A percentile compares a stretch with the other conserved stretches of the same genome.
Conservation (phyloP, 495 filamentous ascomycete genomes). For the Penicillium daleae region DNA sequence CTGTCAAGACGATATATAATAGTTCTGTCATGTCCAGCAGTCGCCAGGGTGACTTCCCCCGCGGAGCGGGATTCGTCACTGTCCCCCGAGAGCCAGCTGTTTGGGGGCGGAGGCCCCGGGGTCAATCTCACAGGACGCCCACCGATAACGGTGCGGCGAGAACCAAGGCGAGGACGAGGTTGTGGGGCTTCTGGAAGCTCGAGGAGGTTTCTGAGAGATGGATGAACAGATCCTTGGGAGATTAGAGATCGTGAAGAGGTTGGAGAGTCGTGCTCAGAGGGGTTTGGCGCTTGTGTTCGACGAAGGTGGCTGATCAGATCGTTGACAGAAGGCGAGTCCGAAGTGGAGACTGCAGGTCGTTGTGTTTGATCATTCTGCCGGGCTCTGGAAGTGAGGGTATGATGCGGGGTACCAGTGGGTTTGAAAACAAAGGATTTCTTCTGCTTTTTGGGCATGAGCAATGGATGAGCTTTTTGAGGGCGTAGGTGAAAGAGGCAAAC, state of each 20-base stretch:
- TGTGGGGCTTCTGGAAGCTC: constrained; percentile 72
- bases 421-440: constrained; percentile 38
- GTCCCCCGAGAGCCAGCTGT: constrained; percentile 65
- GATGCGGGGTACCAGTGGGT: constrained; percentile 43
- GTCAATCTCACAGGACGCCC: constrained; percentile 52
- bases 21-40: constrained; percentile 10
- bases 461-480: constrained; percentile 7
- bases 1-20: constrained; percentile 41
- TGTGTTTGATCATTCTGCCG: constrained; percentile 37
- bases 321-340: constrained; percentile 46
- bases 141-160: constrained; percentile 41
- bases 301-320: constrained; percentile 55
- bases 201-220: constrained; percentile 61
- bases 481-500: constrained; percentile 11
- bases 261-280: constrained; percentile 23
- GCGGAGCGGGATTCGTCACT: constrained; percentile 13
- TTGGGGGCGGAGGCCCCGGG: constrained; percentile 71
- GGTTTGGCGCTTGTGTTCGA: constrained; percentile 41
- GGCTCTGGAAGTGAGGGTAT: constrained; percentile 37
- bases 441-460: constrained; percentile 54
- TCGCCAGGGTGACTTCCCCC: constrained; percentile 2
- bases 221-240: constrained; percentile 53
- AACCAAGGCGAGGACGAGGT: constrained; percentile 62
- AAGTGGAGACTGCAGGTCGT: constrained; percentile 25
- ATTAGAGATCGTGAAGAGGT: constrained; percentile 19